Evolutionary conservation across 192 early-diverging fungal genomes (phyloP), one percentile per base, ranked within the genome.

Genomic region (Backusella morwellensis): DNA sequence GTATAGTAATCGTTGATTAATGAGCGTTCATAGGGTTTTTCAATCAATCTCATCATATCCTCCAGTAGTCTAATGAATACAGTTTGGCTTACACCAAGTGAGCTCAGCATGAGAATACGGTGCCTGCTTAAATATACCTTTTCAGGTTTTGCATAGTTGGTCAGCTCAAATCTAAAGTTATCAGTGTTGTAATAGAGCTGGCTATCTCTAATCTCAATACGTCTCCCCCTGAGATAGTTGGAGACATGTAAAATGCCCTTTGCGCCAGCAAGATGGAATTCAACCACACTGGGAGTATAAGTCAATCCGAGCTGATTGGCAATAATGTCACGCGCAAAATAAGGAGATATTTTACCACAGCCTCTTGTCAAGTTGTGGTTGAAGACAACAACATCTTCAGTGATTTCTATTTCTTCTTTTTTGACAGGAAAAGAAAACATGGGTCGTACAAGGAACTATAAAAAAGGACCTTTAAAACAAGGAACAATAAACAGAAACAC

Each of bases 201-300:
- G 32, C 82, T 85, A 0, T 76, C 81, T 8, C 91, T 75, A 8
- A 92, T 78, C 21, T 82, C 73, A 17, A 91, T 75, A 0, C 83
- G 73, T 1, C 82, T 81, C 0, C 71, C 79, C 0, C 38, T 79
- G 14, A 88, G 47, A 34, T 67, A 44, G 11, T 82, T 80, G 12
- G 80, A 83, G 19, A 84, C 66, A 3, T 80, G 80, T 3, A 87
- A 75, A 63, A 90, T 86, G 3, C 89, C 87, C 84, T 93, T 88
- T 41, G 91, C 81, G 7, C 89, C 89, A 8, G 86, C 88, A 1
- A 92, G 80, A n/a, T 91, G 86, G 40, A 93, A 90, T 79, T 94
- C 91, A 21, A 92, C 83, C 0, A 92, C 93, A 9, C 80, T 80
- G 0, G 91, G 91, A 0, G 75, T 75, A 6, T 26, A 68, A 17